Conservation (phyloP, 768 basidiomycete species). For the Sporobolomyces roseus region DNA sequence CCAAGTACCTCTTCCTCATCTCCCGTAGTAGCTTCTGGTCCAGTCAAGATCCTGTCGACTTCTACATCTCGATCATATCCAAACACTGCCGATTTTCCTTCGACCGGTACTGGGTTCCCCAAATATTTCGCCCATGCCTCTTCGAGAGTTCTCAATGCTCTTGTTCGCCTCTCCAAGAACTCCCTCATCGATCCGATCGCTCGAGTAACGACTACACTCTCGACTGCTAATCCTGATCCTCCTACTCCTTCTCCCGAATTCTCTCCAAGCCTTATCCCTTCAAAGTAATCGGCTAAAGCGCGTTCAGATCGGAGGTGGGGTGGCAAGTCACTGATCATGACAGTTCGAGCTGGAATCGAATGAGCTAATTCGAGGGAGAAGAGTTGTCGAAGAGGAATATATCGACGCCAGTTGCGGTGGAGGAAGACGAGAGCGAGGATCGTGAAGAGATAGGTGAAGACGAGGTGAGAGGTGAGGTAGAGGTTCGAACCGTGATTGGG, state of each 20-base stretch:
- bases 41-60: conserved; percentile 46
- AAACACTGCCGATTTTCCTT: conserved; percentile 56
- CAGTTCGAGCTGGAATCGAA: conserved; percentile 87
- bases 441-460: conserved; percentile 94
- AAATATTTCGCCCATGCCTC: conserved; percentile 83
- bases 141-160: conserved; percentile 75
- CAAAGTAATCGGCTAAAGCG: conserved; percentile 86
- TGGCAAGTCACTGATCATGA: conserved; percentile 80
- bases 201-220: conserved; percentile 84
- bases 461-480: conserved; percentile 68
- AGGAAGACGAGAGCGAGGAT: conserved; percentile 77
- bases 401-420: conserved; percentile 81
- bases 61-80: conserved; percentile 65
- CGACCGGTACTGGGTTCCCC: conserved; percentile 71
- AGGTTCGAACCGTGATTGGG: conserved; percentile 54
- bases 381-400: conserved; percentile 82
- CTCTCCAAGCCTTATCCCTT: conserved; percentile 64
- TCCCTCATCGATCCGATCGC: conserved; percentile 70
- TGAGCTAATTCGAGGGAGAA: conserved; percentile 93
- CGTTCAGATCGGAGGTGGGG: conserved; percentile 78
- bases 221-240: conserved; percentile 57
- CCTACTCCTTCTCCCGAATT: conserved; percentile 18
- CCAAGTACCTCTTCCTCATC: conserved; percentile 47
- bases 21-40: conserved; percentile 51
- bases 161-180: conserved; percentile 73